Evolutionary conservation across 352 stramenopile species (phyloP).

Genomic region (Saprolegnia diclina): DNA sequence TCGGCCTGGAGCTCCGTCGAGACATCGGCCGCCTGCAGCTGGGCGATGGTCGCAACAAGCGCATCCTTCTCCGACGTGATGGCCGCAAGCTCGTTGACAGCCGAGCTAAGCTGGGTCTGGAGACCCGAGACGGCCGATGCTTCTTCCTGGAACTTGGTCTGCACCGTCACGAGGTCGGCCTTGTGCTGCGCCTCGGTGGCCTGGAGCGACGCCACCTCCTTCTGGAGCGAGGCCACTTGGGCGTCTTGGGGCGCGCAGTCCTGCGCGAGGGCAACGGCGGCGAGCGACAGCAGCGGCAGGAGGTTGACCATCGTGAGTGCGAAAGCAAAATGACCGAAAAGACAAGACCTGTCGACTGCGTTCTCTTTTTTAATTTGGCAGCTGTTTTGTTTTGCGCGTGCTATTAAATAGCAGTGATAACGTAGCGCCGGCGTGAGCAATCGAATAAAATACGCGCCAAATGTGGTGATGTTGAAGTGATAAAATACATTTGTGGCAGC

Average conservation of each 20-base stretch:
- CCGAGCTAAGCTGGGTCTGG: background rate
- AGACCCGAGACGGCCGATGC: background rate
- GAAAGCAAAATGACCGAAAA: slow-evolving; percentile 10
- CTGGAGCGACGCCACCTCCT: background rate
- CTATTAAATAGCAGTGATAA: no score
- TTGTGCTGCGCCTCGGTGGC: background rate
- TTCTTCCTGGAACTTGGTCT: background rate
- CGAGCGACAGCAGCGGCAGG: background rate
- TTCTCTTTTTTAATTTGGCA: background rate
- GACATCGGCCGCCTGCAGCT: background rate
- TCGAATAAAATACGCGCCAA: background rate
- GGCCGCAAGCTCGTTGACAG: background rate
- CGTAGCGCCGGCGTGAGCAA: no score
- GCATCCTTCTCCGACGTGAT: background rate
- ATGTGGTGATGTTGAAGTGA: background rate
- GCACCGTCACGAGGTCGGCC: background rate
- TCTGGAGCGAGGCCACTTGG: background rate
- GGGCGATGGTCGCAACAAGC: background rate
- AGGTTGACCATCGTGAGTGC: background rate
- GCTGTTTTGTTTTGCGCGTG: background rate
- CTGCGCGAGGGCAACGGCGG: background rate
- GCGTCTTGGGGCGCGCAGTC: slow-evolving; percentile 6
- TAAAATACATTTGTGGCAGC: slow-evolving; percentile 5
- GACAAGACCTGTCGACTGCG: background rate
- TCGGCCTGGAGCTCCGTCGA: slow-evolving; percentile 5